A percentile compares a stretch with the other conserved stretches of the same genome.
phyloP scores from a whole-genome alignment of 768 basidiomycete species.

The Sutorius australiensis region DNA sequence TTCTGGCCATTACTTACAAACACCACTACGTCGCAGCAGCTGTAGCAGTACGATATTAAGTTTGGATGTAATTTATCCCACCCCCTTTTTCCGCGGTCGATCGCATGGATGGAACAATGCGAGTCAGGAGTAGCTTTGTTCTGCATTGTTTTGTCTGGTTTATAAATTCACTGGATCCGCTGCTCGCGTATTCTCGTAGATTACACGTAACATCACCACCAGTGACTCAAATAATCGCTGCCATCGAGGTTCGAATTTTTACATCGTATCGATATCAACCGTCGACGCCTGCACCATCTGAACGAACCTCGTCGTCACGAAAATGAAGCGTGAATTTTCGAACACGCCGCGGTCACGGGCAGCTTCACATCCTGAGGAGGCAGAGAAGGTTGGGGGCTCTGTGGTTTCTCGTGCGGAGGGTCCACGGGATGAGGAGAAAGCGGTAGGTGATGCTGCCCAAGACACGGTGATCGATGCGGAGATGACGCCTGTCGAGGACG shows the following conservation, averaged over 20 bases:
- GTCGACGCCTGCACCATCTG: too few species aligned
- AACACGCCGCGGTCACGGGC: background rate
- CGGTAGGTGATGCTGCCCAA: too few species aligned
- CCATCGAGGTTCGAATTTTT: background rate
- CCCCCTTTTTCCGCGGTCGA: background rate
- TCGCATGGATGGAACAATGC: background rate
- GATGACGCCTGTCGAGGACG: background rate
- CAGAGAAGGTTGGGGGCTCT: too few species aligned
- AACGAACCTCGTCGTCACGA: background rate
- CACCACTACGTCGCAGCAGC: constrained; percentile 5
- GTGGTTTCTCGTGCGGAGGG: background rate
- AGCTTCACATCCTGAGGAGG: background rate
- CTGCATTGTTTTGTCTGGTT: background rate
- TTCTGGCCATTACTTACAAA: background rate
- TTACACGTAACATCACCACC: too few species aligned
- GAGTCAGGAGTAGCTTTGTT: background rate
- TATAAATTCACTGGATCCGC: background rate
- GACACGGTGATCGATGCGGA: background rate
- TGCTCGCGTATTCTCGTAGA: background rate
- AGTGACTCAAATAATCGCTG: background rate
- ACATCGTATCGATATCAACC: too few species aligned
- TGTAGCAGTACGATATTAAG: constrained; percentile 20
- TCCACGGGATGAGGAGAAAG: too few species aligned
- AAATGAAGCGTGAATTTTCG: constrained; percentile 25
- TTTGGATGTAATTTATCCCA: constrained; percentile 19